Evolutionary conservation across 768 basidiomycete species (phyloP), one percentile per base, ranked within the genome.

Genomic region (Phlebiopsis gigantea): DNA sequence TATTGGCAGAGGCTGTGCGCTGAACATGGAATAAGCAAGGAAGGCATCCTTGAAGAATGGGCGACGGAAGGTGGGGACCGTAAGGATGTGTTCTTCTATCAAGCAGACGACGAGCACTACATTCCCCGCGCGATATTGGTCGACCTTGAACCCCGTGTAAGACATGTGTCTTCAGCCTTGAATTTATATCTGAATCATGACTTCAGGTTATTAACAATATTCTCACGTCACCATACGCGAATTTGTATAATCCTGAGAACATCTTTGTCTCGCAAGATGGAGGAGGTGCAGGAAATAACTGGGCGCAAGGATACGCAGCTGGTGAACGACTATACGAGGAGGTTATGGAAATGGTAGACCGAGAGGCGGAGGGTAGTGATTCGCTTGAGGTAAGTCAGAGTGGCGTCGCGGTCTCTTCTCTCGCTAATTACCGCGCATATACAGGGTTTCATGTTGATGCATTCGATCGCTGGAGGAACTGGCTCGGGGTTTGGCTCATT

Each of bases 41-140:
- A 95, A 63, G 97, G 97, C 26, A 92, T 93, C 57, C 84, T 98
- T 46, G 95, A 98, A 70, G 95, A 98, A 60, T 96, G 93, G 90
- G 94, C 95, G 5, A 90, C 88, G 1, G 93, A 95, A 64, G 91
- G 90, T 19, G 92, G 92, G 8, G 97, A 99, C 73, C 80, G 97
- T 64, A 99, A 98, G 68, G 97, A 99, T 73, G 96, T 97, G 25
- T 99, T 99, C 75, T 99, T 99, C 76, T 98, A 99, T 70, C 96
- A 98, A 71, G 97, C 97, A n/a, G 97, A 99, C 69, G 97, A 99
- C 66, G 97, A 98, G 70, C 95, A 97, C 66, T 99, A 98, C 71
- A 95, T 99, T 58, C 97, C 97, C 1, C 83, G 97, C 52, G 93
- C 97, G 4, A 96, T 99, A 59, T 80, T 99, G 39, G 85, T 98